Evolutionary conservation across 2,329 filamentous ascomycete genomes (phyloP).

Genomic region (Verticillium zaregamsianum): DNA sequence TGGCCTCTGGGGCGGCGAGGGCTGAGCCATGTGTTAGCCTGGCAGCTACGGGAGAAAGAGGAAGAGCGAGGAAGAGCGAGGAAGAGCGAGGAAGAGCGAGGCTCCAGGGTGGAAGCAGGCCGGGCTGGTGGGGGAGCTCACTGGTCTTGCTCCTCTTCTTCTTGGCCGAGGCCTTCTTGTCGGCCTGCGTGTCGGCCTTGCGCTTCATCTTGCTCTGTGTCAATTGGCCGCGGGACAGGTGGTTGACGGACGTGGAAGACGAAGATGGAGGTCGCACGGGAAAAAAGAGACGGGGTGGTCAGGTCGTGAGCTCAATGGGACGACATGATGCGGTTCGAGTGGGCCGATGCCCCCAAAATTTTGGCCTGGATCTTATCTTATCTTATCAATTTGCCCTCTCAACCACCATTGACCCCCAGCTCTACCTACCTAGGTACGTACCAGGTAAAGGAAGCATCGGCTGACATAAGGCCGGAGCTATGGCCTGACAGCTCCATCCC

Average conservation of each 20-base stretch:
- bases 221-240: background rate
- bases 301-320: background rate
- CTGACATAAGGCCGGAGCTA: background rate
- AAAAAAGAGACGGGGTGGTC: background rate
- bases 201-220: constrained; percentile 45
- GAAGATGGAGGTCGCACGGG: background rate
- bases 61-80: too few species aligned
- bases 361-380: too few species aligned
- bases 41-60: constrained; percentile 2
- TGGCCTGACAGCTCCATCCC: too few species aligned
- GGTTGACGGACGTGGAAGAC: background rate
- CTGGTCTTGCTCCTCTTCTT: constrained; percentile 49
- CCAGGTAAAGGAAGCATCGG: too few species aligned
- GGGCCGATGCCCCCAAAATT: too few species aligned
- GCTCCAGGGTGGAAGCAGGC: background rate
- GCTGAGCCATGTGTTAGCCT: constrained; percentile 26
- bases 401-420: background rate
- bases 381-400: too few species aligned
- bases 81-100: too few species aligned
- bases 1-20: constrained; percentile 44
- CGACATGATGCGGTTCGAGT: background rate
- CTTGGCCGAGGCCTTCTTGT: constrained; percentile 38
- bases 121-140: constrained; percentile 20
- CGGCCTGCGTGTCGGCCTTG: constrained; percentile 47
- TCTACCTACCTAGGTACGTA: too few species aligned